Conservation (phyloP, 345 rosid species). For the Isatis tinctoria region DNA sequence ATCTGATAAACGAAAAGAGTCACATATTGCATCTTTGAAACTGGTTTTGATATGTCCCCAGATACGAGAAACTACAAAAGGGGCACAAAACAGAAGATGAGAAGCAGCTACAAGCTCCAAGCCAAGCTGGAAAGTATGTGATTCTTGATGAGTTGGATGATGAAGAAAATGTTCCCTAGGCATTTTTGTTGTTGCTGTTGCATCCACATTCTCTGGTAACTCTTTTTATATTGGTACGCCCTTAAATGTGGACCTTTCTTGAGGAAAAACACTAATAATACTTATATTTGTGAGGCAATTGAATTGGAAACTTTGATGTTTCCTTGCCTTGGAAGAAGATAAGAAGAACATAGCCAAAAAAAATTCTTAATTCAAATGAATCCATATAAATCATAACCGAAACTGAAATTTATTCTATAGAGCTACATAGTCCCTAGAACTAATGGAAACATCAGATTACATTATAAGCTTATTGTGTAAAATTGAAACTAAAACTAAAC, state of each 20-base stretch:
- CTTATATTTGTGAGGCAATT: not conserved
- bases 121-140: slow-evolving; percentile 61
- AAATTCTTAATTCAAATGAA: not conserved
- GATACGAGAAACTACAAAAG: slow-evolving; percentile 67
- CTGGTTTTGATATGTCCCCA: slow-evolving; percentile 25
- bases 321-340: not conserved
- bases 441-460: not conserved
- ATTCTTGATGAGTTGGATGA: slow-evolving; percentile 89
- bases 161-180: slow-evolving; percentile 45
- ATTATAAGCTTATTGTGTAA: not conserved
- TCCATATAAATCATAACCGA: not conserved
- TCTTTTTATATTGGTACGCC: not conserved
- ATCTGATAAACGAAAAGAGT: not conserved
- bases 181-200: not conserved
- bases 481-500: not conserved
- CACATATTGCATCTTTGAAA: not conserved
- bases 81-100: slow-evolving; percentile 41
- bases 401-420: not conserved
- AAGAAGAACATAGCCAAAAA: not conserved
- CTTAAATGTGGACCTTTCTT: not conserved
- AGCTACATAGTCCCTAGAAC: not conserved
- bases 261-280: not conserved
- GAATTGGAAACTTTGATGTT: slow-evolving; percentile 3
- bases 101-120: slow-evolving; percentile 17
- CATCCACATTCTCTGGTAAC: slow-evolving; percentile 6